Evolutionary conservation across 495 filamentous ascomycete genomes (phyloP), one percentile per base, ranked within the genome.

Genomic region (Trichodelitschia bisporula): DNA sequence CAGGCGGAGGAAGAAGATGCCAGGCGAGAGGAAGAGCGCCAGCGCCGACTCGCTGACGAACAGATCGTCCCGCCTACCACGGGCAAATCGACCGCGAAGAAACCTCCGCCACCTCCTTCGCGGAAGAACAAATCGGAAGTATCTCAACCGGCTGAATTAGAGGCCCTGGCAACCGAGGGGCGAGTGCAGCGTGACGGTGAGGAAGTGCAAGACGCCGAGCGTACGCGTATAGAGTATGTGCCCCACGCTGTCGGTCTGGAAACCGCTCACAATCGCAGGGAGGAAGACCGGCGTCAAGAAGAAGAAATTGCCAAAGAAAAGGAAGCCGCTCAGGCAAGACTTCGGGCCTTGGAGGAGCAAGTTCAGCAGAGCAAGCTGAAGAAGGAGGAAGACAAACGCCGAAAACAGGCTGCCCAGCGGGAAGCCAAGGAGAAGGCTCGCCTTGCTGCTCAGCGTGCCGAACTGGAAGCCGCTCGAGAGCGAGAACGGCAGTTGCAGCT

Each of bases 1-100:
- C 74, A 84, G 47, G 83, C 86, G 0, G 86, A 99, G 50, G 84
- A 84, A 44, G 89, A 95, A 54, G 86, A 99, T 53, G 64, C 70
- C n/a, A 72, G 72, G 39, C 69, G 89, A 2, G 86, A 95, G 43
- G 57, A 73, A 27, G 79, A 92, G 45, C 64, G 82, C 39, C 82
- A 90, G 43, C 72, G 70, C 31, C 66, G 84, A 43, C 56, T 95
- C 30, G 70, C 70, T 17, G 80, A 84, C 34, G 89, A 95, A 48
- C 64, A 74, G 29, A 64, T 72, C 13, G 62, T 59, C 19, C 62
- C 77, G 18, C 61, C 21, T 15, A 33, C 47, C 21, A 39, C 50
- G 4, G 44, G 36, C 4, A 80, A 74, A 50, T 27, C 54, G 1
- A 55, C 5, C 17, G 29, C 15, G 18, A 20, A 20, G 18, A 31